Evolutionary conservation across 345 rosid genomes (phyloP), one percentile per base, ranked within the genome.

Genomic region (Gossypium australe): DNA sequence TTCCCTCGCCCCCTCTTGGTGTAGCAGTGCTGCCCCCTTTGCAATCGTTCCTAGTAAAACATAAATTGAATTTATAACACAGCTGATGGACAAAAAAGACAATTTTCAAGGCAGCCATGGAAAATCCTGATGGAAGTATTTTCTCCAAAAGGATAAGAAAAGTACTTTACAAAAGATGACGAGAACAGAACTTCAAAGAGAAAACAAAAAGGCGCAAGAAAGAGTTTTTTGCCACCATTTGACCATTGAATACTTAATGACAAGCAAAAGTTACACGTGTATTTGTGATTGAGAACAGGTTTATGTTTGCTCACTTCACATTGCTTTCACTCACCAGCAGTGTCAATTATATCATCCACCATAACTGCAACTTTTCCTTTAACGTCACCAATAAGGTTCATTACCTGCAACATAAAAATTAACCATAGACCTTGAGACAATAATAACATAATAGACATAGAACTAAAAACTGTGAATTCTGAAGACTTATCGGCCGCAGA

Each of bases 321-420:
- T 47, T 47, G 41, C 18, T 38, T 71, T 59, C 58, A 82, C 90
- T 84, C 79, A 95, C 99, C 99, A 75, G 99, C 99, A 11, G 99
- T 95, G 78, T 95, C 99, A 66, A 95, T 95, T 94, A 95, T 95
- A 86, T 95, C 99, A 88, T 95, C 99, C 82, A 95, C 97, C 98
- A 95, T 90, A 48, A 95, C 97, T 16, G 98, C 99, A 58, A 93
- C 98, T 77, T 95, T 95, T 25, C 99, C 99, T 86, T 79, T 93
- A 56, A 95, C 98, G 78, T 95, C 99, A 41, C 99, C 99, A 2
- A 95, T 95, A 72, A 95, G 82, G 83, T 95, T 95, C 99, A 95
- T 95, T 74, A 95, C 98, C 99, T 95, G 81, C 52, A 67, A 25
- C 24, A 78, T 51, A 68, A 57, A 70, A 34, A 10, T 60, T 57